Percentiles rank a stretch among this genome's conserved stretches.
Conservation (phyloP, 495 filamentous ascomycete species). For the Mycothermus thermophilus region DNA sequence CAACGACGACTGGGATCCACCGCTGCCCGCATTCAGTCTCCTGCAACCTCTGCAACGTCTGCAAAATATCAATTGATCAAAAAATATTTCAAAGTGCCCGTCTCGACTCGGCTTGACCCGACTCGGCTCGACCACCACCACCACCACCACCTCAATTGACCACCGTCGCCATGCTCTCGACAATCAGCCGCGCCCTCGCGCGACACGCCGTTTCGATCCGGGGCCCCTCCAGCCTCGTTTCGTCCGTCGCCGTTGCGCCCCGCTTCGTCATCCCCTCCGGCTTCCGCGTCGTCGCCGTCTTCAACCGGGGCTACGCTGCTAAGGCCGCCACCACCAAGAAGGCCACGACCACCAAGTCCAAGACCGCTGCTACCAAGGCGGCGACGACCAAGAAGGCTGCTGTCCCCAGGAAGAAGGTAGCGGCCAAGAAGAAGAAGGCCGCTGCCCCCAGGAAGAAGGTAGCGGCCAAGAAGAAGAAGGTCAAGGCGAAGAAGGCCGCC, state of each 20-base stretch:
- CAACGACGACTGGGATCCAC: too few species aligned
- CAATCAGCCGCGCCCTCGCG: constrained; percentile 16
- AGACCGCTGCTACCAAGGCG: constrained; percentile 9
- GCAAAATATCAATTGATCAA: too few species aligned
- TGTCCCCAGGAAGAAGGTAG: constrained; percentile 7
- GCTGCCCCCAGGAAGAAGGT: constrained; percentile 9
- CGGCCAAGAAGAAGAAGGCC: constrained; percentile 11
- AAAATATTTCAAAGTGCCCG: too few species aligned
- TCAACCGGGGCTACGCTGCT: constrained; percentile 16
- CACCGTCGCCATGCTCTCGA: constrained; percentile 13
- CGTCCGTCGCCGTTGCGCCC: not conserved
- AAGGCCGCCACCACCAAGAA: constrained; percentile 6
- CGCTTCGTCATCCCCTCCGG: constrained; percentile 3
- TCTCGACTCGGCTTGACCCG: too few species aligned
- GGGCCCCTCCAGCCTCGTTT: not conserved
- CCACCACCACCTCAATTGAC: too few species aligned
- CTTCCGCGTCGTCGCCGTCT: constrained; percentile 6
- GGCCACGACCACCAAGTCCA: constrained; percentile 7
- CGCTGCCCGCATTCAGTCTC: too few species aligned
- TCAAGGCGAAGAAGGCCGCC: constrained; percentile 7
- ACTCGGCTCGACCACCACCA: too few species aligned
- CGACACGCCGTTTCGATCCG: constrained; percentile 8
- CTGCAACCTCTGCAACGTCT: too few species aligned
- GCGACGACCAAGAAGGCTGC: constrained; percentile 8
- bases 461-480: constrained; percentile 11